These are phyloP conservation scores for Selaginella tamariscina DNA, from an alignment of 75 land plant genomes.

Conservation along the genomic window DNA sequence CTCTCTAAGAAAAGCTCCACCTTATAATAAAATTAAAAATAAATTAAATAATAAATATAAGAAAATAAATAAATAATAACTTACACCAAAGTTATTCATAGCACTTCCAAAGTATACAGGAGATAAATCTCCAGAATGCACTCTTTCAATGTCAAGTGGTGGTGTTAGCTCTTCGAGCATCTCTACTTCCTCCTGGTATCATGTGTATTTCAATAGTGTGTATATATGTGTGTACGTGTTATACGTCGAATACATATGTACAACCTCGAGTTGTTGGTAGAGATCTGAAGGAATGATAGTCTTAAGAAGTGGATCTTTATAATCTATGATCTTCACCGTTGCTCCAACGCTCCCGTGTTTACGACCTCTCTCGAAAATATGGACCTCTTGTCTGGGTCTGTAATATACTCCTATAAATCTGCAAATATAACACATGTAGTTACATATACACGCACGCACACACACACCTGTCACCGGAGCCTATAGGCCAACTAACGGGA, in stretches of 20 bases:
- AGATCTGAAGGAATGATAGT: conserved; percentile 31
- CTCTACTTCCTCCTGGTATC: conserved; percentile 45
- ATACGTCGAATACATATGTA: too few relatives aligned
- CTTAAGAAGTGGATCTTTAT: conserved; percentile 26
- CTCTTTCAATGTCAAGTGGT: conserved; percentile 33
- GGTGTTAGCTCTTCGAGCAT: conserved; percentile 37
- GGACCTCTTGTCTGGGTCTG: conserved; percentile 32
- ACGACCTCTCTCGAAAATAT: conserved; percentile 29
- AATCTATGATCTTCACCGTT: conserved; percentile 22
- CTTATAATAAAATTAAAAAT: conserved; percentile 19
- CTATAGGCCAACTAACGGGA: conserved; percentile 47
- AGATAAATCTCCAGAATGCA: conserved; percentile 36
- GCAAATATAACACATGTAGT: conserved; percentile 8
- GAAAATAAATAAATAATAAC: not conserved
- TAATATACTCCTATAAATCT: conserved; percentile 41
- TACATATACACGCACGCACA: not conserved
- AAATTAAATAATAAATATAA: not conserved
- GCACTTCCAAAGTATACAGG: conserved; percentile 48
- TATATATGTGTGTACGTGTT: too few relatives aligned
- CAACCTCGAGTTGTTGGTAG: conserved; percentile 32
- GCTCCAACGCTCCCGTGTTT: conserved; percentile 39
- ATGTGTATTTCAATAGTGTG: too few relatives aligned
- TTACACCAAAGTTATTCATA: conserved; percentile 49
- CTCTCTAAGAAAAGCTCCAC: conserved; percentile 40
- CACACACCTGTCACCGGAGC: conserved; percentile 41